A percentile compares a stretch with the other conserved stretches of the same genome.
phyloP scores from a whole-genome alignment of 805 yeast genomes.

The Starmerella geochares region DNA sequence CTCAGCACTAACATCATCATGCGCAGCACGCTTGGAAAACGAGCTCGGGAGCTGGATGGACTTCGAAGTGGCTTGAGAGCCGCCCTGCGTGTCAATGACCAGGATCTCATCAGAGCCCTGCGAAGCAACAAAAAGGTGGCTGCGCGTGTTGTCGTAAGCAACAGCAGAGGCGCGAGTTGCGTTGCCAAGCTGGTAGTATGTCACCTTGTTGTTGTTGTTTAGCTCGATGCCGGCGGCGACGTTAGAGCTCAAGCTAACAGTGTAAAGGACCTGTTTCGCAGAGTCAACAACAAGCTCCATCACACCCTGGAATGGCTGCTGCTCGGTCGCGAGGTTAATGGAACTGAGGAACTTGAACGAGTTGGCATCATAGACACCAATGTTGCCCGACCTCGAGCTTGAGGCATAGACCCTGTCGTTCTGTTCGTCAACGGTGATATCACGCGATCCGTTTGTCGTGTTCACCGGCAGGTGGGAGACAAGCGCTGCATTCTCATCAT shows the following conservation, averaged over 20 bases:
- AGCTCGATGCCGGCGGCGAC: slow-evolving; percentile 15
- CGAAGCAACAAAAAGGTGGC: slow-evolving; percentile 13
- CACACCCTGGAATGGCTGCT: slow-evolving; percentile 11
- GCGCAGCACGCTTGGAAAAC: slow-evolving; percentile 2
- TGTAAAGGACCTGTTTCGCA: slow-evolving; percentile 10
- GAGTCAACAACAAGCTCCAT: slow-evolving; percentile 14
- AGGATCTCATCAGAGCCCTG: slow-evolving; percentile 16
- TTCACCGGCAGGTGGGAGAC: slow-evolving; percentile 4
- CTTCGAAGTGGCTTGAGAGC: neutral
- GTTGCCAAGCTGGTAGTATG: slow-evolving; percentile 13
- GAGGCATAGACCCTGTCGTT: slow-evolving; percentile 11
- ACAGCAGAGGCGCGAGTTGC: slow-evolving; percentile 11
- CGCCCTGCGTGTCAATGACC: slow-evolving; percentile 11
- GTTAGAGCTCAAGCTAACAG: slow-evolving; percentile 9
- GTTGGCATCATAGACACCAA: slow-evolving; percentile 9
- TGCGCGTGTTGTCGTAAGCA: slow-evolving; percentile 16
- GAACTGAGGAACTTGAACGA: neutral
- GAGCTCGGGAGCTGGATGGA: slow-evolving; percentile 3
- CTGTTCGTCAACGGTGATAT: slow-evolving; percentile 11
- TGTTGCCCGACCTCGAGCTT: neutral
- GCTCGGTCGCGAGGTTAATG: neutral
- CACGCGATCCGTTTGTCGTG: slow-evolving; percentile 10
- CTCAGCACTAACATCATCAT: slow-evolving; percentile 7
- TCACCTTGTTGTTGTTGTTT: slow-evolving; percentile 5
- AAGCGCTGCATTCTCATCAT: slow-evolving; percentile 8